phyloP scores from a whole-genome alignment of 176 grass and related monocot genomes.

The Eragrostis nindensis region DNA sequence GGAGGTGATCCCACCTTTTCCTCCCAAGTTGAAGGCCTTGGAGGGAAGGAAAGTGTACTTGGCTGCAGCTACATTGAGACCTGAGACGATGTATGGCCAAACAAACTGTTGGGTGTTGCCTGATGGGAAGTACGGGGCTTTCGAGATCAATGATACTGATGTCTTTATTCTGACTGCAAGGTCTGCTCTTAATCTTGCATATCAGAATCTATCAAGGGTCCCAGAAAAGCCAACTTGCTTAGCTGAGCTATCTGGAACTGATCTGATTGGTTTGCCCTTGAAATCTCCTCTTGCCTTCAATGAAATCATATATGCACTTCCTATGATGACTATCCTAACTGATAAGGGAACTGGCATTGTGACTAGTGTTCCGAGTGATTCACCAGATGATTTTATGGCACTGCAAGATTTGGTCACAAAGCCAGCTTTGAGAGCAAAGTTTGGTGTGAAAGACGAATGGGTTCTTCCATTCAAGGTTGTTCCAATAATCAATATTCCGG shows the following conservation, averaged over 20 bases:
- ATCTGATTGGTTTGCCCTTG: constrained; percentile 83
- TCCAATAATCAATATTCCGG: constrained; percentile 82
- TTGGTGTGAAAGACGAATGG: constrained; percentile 73
- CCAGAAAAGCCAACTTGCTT: constrained; percentile 70
- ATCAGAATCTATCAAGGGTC: constrained; percentile 65
- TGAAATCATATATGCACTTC: constrained; percentile 71
- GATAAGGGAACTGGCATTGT: constrained; percentile 74
- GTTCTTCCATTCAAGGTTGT: constrained; percentile 63
- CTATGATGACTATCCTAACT: constrained; percentile 72
- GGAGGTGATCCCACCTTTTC: constrained; percentile 68
- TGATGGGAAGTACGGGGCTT: constrained; percentile 71
- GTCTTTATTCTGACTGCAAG: constrained; percentile 72
- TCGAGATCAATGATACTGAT: constrained; percentile 80
- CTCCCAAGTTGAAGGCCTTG: constrained; percentile 60
- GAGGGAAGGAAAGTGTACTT: constrained; percentile 70
- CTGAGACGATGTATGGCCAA: constrained; percentile 85
- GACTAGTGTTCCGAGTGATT: constrained; percentile 74
- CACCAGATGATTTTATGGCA: constrained; percentile 76
- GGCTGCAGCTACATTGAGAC: constrained; percentile 75
- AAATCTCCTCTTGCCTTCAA: constrained; percentile 79
- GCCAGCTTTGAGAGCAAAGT: constrained; percentile 62
- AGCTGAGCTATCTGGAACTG: constrained; percentile 53
- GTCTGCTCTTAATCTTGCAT: constrained; percentile 72
- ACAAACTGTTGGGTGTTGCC: constrained; percentile 87
- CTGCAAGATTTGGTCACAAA: constrained; percentile 69